Evolutionary conservation across 768 basidiomycete genomes (phyloP), one percentile per base, ranked within the genome.

Genomic region (Glaciozyma martinii): DNA sequence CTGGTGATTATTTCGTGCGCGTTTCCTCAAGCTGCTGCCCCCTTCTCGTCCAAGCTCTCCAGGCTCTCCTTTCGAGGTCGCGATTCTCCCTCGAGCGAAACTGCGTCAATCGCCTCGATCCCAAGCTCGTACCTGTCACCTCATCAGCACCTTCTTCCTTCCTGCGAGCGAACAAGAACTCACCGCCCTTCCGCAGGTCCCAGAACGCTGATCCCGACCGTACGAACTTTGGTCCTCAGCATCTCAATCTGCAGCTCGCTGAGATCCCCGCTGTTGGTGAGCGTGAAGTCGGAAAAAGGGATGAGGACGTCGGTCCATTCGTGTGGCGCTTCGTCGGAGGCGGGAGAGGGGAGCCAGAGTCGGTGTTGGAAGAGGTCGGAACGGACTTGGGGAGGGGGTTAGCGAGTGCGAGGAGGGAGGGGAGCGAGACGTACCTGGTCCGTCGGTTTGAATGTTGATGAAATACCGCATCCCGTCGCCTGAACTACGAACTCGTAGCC

Each of bases 291-390:
- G 46, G 74, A 68, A n/a, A 97, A 86, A 0, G 93, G 91, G 60
- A 98, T 84, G 72, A 85, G 85, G 21, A 93, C 75, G 72, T 90
- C 85, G 75, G 91, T 87, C 90, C 90, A 93, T 6, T 79, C 78
- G 30, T 71, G 66, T 3, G 66, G 63, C 7, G 60, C 61, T 7
- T 9, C 1, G 10, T 71, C 66, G 47, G 60, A 21, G 12, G 59
- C 83, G 81, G 71, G 63, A 0, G 32, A 79, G 57, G 81, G 79
- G 75, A 92, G 88, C 77, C 83, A 89, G n/a, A 98, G 79, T 42
- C 89, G 82, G 71, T 97, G 92, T 74, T 95, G 94, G 86, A 89
- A 98, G n/a, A 98, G 79, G 75, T 94, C 90, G 44, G 85, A 86
- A 57, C 84, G 82, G 56, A 88, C 80, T 52, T 84, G 81, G 25